Evolutionary conservation across 129 eudicot genomes (phyloP), one percentile per base, ranked within the genome.

Genomic region (Solidago caesia): DNA sequence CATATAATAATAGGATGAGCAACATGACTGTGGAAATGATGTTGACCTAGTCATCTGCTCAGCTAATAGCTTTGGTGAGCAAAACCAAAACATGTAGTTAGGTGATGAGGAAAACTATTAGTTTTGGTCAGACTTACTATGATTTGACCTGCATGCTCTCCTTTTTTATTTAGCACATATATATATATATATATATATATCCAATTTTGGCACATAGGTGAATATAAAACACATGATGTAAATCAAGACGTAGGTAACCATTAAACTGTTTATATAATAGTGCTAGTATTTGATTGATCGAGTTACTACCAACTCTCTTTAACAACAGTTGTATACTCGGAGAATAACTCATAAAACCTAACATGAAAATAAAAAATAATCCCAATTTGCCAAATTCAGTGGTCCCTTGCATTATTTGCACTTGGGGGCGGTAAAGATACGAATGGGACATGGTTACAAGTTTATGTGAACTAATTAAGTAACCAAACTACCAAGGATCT

Each of bases 71-170:
- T 39, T 53, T 71, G 75, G 75, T 53, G 64, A 71, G 55, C 75
- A 4, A 13, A 53, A 53, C 49, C 51, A 53, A 64, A 64, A 70
- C 39, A 52, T 13, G 52, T 47, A 29, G 33, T 51, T 70, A 70
- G 74, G 49, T 70, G 61, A 62, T 52, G 39, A 15, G 75, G 75
- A 64, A 21, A 21, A 21, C 21, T 21, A 21, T 0, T 21, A 21
- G 21, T 21, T 71, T 53, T 71, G 75, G 75, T 53, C 48, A 41
- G 63, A 71, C 75, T 71, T 71, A 42, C n/a, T 53, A 16, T 70
- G 74, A 51, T 49, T 44, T 44, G 33, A 45, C 70, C 52, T 21
- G 44, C 70, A 66, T 14, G 48, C 52, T 66, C 14, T 44, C 39
- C 53, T 7, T 44, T 65, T 4, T 65, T 14, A 14, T 2, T 13